Evolutionary conservation across 192 early-diverging fungal species (phyloP).

Genomic region (Spizellomyces punctatus): DNA sequence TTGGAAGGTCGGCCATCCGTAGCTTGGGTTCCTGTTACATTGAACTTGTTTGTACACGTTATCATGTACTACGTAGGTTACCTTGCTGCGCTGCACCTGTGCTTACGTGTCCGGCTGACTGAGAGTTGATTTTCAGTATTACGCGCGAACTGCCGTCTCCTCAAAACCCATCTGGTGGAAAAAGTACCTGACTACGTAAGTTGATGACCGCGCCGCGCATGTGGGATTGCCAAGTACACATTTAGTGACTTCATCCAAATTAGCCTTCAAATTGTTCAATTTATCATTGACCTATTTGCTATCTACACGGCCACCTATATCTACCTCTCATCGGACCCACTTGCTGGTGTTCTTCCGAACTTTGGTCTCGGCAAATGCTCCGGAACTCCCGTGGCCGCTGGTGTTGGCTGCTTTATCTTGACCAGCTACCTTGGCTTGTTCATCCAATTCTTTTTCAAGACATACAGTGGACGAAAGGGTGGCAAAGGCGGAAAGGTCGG

Average conservation of each 20-base stretch:
- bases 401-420: conserved; percentile 79
- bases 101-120: background rate
- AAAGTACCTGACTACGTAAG: conserved; percentile 79
- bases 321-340: conserved; percentile 43
- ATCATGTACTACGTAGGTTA: conserved; percentile 63
- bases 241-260: background rate
- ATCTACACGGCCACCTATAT: conserved; percentile 89
- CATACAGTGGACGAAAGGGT: conserved; percentile 2
- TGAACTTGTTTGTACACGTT: conserved; percentile 89
- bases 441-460: conserved; percentile 81
- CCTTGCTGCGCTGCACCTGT: background rate
- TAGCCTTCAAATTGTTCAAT: conserved; percentile 79
- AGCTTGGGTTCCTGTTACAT: conserved; percentile 75
- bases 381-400: conserved; percentile 76
- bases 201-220: background rate
- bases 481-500: background rate
- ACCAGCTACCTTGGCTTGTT: conserved; percentile 83
- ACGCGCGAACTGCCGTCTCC: conserved; percentile 63
- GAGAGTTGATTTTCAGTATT: conserved; percentile 11
- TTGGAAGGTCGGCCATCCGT: conserved; percentile 49
- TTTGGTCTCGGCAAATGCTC: conserved; percentile 64
- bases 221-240: background rate
- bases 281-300: conserved; percentile 82
- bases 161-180: conserved; percentile 83
- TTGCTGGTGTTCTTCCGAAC: conserved; percentile 12